Percentiles rank a stretch among this genome's conserved stretches.
phyloP scores from a whole-genome alignment of 164 flowering plant genomes.

The Macadamia tetraphylla region DNA sequence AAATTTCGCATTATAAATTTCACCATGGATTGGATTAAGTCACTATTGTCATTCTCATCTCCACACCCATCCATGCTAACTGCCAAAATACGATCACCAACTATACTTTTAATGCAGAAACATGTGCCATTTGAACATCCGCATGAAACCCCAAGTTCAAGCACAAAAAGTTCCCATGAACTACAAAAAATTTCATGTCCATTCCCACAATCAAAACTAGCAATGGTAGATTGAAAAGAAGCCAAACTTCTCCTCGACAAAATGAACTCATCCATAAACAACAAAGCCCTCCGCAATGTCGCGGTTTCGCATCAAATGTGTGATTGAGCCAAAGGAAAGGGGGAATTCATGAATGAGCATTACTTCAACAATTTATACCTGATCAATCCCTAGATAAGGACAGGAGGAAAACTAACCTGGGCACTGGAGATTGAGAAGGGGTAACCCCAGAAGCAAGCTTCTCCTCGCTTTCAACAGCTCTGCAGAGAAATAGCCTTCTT shows the following conservation, averaged over 20 bases:
- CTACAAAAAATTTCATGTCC: no score
- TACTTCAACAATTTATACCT: neutral
- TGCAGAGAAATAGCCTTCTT: slow-evolving; percentile 31
- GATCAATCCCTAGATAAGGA: neutral
- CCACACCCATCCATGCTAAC: no score
- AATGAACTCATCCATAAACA: slow-evolving; percentile 1
- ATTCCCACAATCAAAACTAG: no score
- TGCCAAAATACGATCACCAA: no score
- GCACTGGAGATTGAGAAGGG: slow-evolving; percentile 34
- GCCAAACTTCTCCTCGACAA: neutral
- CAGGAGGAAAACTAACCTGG: slow-evolving; percentile 29
- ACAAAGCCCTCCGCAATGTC: neutral
- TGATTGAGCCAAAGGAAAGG: neutral
- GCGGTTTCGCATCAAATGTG: neutral
- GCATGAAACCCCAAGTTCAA: neutral
- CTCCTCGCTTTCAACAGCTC: slow-evolving; percentile 28
- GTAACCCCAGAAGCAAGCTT: slow-evolving; percentile 26
- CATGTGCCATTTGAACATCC: no score
- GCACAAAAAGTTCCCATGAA: no score
- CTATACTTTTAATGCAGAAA: no score
- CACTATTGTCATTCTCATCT: no score
- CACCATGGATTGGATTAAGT: no score
- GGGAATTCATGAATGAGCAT: neutral
- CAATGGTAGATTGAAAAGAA: neutral
- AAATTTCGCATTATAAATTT: neutral